Base-by-base conservation (phyloP, 106 monocot species). In the Agapanthus africanus region DNA sequence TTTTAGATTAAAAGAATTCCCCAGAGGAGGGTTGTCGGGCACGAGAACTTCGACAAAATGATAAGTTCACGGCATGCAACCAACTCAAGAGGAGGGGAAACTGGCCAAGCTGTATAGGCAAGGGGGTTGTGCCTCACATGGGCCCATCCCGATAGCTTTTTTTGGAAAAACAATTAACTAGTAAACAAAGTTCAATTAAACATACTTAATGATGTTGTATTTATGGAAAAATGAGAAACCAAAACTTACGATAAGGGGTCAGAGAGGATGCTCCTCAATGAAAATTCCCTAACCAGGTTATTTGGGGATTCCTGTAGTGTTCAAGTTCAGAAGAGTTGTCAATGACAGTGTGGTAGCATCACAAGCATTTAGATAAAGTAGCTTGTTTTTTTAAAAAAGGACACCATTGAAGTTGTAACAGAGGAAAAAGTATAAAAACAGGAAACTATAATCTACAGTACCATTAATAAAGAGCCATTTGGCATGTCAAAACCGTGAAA, bases 261-360 rank as follows among this genome's bases (percentile, higher is more conserved):
- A 19, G 73, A 73, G 36, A 73, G 73, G 9, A 73, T 52, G 37
- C 64, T 73, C 62, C 73, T 65, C 52, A 73, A 36, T 51, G 73
- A 73, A 14, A 38, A 54, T 25, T 73, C 65, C 28, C 31, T 54
- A 27, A 39, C 52, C 28, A 38, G 36, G 31, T 50, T 73, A n/a
- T 54, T 73, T 28, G 64, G 52, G 65, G 63, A 40, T 64, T 75
- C 83, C 87, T 88, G 75, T 22, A 50, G 14, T 61, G 16, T 34
- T 61, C 1, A 52, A 59, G 19, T 59, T 30, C 3, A 31, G 8
- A 15, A 59, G n/a, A 16, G 5, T 5, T 19, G 19, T 61, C 35
- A 61, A 61, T 35, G 18, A 34, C 32, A 34, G 23, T 16, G 35
- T 16, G 32, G 32, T 18, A 33, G 59, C 13, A 59, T 61, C 19